These are phyloP conservation scores for Diutina ranongensis DNA, from an alignment of 1,139 yeast species.

Conservation along the genomic window DNA sequence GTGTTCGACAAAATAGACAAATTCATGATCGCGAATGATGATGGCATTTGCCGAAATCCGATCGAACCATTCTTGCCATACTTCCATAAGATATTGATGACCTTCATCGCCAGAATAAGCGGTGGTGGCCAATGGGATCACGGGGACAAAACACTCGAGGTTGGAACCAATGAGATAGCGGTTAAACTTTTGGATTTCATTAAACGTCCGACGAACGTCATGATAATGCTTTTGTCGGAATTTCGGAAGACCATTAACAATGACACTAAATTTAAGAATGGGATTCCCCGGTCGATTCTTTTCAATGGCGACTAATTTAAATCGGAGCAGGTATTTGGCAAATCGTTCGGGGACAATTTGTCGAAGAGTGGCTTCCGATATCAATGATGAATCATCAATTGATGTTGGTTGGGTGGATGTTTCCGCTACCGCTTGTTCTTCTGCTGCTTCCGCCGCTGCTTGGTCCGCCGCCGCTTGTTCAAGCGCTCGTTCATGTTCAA, in stretches of 20 bases:
- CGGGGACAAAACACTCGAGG: constrained; percentile 89
- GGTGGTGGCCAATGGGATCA: constrained; percentile 64
- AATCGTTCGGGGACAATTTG: constrained; percentile 42
- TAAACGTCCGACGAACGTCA: constrained; percentile 70
- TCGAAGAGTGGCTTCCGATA: constrained; percentile 13
- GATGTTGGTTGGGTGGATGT: no score
- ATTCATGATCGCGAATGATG: constrained; percentile 75
- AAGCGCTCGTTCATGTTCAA: not conserved
- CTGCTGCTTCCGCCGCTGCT: not conserved
- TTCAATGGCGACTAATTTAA: constrained; percentile 24
- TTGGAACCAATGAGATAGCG: constrained; percentile 69
- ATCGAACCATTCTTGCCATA: constrained; percentile 82
- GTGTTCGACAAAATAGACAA: constrained; percentile 76
- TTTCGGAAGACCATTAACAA: constrained; percentile 47
- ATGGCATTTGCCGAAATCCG: constrained; percentile 67
- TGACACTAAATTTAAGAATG: constrained; percentile 31
- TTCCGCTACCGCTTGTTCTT: not conserved
- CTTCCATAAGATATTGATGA: constrained; percentile 38
- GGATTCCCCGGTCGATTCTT: constrained; percentile 33
- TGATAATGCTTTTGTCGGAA: constrained; percentile 63
- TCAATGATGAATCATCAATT: no score
- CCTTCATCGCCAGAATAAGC: constrained; percentile 86
- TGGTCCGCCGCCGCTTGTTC: not conserved
- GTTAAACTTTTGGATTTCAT: constrained; percentile 67
- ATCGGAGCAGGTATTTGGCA: constrained; percentile 21